phyloP scores from a whole-genome alignment of 2,329 filamentous ascomycete species.

The Phoma sp. region DNA sequence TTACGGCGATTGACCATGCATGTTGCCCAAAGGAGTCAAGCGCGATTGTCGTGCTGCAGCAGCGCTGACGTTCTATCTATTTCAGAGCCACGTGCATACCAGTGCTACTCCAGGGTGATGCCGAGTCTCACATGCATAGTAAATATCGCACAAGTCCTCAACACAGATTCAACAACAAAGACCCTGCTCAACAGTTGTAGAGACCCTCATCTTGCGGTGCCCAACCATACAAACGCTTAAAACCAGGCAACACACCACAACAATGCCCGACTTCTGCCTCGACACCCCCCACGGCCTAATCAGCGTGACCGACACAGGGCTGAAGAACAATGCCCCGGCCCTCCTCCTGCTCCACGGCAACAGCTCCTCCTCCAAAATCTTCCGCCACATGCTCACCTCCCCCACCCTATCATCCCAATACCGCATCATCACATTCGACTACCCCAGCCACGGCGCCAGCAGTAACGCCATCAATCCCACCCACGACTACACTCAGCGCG shows the following conservation, averaged over 20 bases:
- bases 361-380: slow-evolving; percentile 37
- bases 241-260: background rate
- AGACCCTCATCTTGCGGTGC: no score
- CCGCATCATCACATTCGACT: slow-evolving; percentile 40
- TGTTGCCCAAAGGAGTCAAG: background rate
- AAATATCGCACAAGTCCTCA: no score
- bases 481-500: slow-evolving; percentile 34
- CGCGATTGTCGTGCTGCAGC: background rate
- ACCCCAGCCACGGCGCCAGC: slow-evolving; percentile 44
- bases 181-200: no score
- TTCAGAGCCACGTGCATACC: no score
- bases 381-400: slow-evolving; percentile 30
- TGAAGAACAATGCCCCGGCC: slow-evolving; percentile 24
- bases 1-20: background rate
- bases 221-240: no score
- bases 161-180: no score
- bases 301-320: slow-evolving; percentile 27
- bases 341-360: slow-evolving; percentile 44
- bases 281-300: slow-evolving; percentile 31
- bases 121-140: no score
- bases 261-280: slow-evolving; percentile 26
- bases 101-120: no score
- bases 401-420: slow-evolving; percentile 16
- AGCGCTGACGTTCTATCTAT: background rate
- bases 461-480: slow-evolving; percentile 34